Base-by-base conservation (phyloP, 225 moss, liverwort and hornwort species). In the Polytrichum commune region DNA sequence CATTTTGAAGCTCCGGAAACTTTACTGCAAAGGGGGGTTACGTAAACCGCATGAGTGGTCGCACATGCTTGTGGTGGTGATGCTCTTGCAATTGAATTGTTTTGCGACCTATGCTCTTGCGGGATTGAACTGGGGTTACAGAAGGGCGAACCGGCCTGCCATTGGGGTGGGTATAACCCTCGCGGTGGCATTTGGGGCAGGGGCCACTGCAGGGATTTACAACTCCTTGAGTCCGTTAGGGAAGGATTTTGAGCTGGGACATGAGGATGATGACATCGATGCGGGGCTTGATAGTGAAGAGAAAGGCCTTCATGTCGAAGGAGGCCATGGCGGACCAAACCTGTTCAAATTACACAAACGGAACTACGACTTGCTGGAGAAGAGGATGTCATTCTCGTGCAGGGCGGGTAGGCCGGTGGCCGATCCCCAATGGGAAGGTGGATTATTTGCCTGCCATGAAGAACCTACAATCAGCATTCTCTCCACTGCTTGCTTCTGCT, bases 11-110 rank as follows among this genome's bases (percentile, higher is more conserved):
- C 84, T 96, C 20, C 78, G 96, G 61, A 26, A 73, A 6, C 62
- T 6, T 8, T 96, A 93, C 55, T 93, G 96, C 84, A 96, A 96
- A 65, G 79, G 86, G 63, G 96, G 92, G 33, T 70, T 80, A 7
- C 81, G 96, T 70, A 96, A 96, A 80, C 93, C 93, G 4, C 83
- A 93, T 71, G 96, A 96, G 24, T 96, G 96, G 96, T 77, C 82
- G 27, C 96, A 96, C 56, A 96, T 92, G 77, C 22, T 87, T 57
- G 92, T 96, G 62, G 92, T 96, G 9, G 93, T 96, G 20, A 35
- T 86, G 9, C 89, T 96, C 29, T 62, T 96, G 78, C 89, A 96
- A 0, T 79, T 96, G 63, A 96, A 96, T 64, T 96, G 96, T 65
- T 29, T 93, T 61, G 96, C 90, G 19, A 90, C 90, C 86, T 96